These are phyloP conservation scores for Podaxis rugospora DNA, from an alignment of 768 basidiomycete species.

Conservation along the genomic window DNA sequence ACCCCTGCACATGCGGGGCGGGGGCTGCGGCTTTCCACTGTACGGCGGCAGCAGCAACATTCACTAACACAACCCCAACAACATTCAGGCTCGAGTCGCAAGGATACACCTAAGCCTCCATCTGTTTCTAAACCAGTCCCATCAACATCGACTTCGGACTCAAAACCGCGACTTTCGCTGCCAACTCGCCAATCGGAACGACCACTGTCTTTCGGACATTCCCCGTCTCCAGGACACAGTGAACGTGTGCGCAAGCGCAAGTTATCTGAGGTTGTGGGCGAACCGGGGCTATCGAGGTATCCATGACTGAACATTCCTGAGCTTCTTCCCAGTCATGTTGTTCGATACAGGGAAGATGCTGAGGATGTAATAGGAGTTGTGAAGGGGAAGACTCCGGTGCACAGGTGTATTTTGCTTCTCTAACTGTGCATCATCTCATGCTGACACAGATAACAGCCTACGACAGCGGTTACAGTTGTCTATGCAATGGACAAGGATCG, in stretches of 20 bases:
- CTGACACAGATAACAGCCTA: neutral
- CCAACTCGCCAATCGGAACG: neutral
- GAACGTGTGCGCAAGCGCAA: neutral
- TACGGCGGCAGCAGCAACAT: slow-evolving; percentile 1
- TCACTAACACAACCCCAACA: neutral
- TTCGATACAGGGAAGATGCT: neutral
- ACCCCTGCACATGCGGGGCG: neutral
- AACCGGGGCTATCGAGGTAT: neutral
- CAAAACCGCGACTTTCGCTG: neutral
- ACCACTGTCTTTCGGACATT: too few species aligned
- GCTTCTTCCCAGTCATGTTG: neutral
- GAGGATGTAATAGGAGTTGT: neutral
- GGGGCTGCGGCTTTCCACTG: slow-evolving; percentile 1
- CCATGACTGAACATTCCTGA: neutral
- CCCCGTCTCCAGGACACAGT: neutral
- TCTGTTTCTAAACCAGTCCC: neutral
- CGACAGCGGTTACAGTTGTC: neutral
- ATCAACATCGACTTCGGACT: neutral
- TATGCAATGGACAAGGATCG: slow-evolving; percentile 25
- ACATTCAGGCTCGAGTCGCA: neutral
- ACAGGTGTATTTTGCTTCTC: neutral
- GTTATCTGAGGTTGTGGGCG: neutral
- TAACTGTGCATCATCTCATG: neutral
- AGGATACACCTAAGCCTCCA: neutral
- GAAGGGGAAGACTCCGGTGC: neutral